A percentile compares a stretch with the other conserved stretches of the same genome.
Evolutionary conservation across 2,329 filamentous ascomycete species (phyloP).

Genomic region (Ilyonectria robusta): DNA sequence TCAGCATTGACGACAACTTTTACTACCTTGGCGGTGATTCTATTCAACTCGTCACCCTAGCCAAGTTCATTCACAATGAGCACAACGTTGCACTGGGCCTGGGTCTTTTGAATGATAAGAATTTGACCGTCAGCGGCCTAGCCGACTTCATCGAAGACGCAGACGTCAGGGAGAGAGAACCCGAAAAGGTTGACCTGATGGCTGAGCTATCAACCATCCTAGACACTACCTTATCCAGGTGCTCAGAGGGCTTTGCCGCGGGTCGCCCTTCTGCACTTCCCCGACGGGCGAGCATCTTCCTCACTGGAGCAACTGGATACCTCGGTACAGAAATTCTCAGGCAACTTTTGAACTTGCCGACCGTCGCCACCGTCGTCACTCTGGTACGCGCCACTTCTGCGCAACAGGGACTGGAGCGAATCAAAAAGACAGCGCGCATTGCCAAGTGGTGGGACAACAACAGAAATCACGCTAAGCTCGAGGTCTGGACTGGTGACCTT

Average conservation of each 20-base stretch:
- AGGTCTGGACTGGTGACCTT: slow-evolving; percentile 79
- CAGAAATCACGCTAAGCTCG: slow-evolving; percentile 59
- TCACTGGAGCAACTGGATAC: slow-evolving; percentile 33
- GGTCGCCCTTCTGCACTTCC: not conserved
- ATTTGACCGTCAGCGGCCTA: slow-evolving; percentile 36
- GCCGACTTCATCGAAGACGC: slow-evolving; percentile 30
- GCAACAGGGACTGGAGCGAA: slow-evolving; percentile 26
- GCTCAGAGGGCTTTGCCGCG: not conserved
- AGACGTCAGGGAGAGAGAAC: not conserved
- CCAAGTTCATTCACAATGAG: slow-evolving; percentile 29
- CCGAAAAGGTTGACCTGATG: slow-evolving; percentile 6
- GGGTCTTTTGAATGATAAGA: slow-evolving; percentile 38
- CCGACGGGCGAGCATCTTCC: slow-evolving; percentile 13
- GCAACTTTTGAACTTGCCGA: slow-evolving; percentile 3
- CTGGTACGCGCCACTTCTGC: slow-evolving; percentile 25
- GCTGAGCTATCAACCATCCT: slow-evolving; percentile 1
- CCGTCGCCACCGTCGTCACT: slow-evolving; percentile 50
- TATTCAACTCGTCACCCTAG: slow-evolving; percentile 42
- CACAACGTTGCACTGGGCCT: slow-evolving; percentile 32
- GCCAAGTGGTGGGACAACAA: slow-evolving; percentile 38
- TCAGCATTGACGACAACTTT: slow-evolving; percentile 5
- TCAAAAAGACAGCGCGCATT: slow-evolving; percentile 24
- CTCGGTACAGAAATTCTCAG: slow-evolving; percentile 17
- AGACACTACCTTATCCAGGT: not conserved
- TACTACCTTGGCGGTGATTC: slow-evolving; percentile 21